Evolutionary conservation across 176 grass and related monocot species (phyloP).

Genomic region (Paspalum vaginatum): DNA sequence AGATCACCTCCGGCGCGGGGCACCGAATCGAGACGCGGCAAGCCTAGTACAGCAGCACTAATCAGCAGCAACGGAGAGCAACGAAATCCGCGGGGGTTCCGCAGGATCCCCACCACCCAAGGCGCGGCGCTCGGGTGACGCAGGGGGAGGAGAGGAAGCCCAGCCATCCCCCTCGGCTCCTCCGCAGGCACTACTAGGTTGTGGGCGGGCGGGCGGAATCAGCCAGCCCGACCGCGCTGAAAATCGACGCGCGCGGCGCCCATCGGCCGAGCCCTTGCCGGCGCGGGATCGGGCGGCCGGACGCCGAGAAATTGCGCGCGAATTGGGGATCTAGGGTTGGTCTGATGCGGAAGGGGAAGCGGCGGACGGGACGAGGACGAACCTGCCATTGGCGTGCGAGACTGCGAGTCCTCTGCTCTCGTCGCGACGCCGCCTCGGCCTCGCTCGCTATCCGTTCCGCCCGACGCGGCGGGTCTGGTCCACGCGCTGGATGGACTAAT

Average conservation of each 20-base stretch:
- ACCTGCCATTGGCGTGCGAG: conserved; percentile 57
- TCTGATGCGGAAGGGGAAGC: background rate
- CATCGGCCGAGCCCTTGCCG: background rate
- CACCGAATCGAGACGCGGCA: too few relatives aligned
- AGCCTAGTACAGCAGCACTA: too few relatives aligned
- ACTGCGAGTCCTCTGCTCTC: background rate
- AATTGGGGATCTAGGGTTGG: conserved; percentile 24
- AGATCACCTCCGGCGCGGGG: too few relatives aligned
- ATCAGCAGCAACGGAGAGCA: too few relatives aligned
- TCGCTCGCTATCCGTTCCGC: background rate
- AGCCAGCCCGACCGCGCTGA: background rate
- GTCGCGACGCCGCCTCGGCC: background rate
- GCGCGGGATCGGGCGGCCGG: background rate
- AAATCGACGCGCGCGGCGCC: background rate
- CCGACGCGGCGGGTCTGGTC: background rate
- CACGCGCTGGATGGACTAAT: too few relatives aligned
- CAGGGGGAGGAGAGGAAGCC: too few relatives aligned
- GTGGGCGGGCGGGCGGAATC: fast-evolving
- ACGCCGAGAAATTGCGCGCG: background rate
- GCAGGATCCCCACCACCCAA: too few relatives aligned
- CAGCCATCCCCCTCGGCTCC: too few relatives aligned
- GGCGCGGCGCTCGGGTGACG: too few relatives aligned
- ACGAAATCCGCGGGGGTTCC: too few relatives aligned
- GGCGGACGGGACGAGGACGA: background rate
- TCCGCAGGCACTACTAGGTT: too few relatives aligned